phyloP scores from a whole-genome alignment of 345 rosid genomes.

The Cardamine chenopodiifolia region DNA sequence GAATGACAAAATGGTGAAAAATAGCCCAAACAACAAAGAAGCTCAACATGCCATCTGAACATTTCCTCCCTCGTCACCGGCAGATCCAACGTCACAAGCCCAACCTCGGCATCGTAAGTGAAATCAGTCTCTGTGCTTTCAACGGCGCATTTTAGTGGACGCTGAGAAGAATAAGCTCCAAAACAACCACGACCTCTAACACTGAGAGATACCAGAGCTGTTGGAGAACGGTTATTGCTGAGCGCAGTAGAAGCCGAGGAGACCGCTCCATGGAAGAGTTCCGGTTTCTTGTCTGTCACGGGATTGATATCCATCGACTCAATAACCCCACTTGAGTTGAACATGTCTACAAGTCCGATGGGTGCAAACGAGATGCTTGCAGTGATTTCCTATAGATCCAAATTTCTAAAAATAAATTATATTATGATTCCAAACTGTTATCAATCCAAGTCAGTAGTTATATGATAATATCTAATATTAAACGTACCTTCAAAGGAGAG shows the following conservation, averaged over 20 bases:
- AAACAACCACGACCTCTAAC: slow-evolving; percentile 80
- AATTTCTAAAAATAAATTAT: background rate
- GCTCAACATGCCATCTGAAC: slow-evolving; percentile 79
- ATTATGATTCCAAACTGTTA: background rate
- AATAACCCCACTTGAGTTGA: slow-evolving; percentile 78
- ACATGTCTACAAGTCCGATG: slow-evolving; percentile 87
- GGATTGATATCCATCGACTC: slow-evolving; percentile 54
- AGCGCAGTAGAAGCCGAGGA: slow-evolving; percentile 49
- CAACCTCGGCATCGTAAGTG: slow-evolving; percentile 53
- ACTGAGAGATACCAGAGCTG: slow-evolving; percentile 54
- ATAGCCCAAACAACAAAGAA: background rate
- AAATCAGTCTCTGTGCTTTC: slow-evolving; percentile 57
- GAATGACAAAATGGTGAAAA: slow-evolving; percentile 10
- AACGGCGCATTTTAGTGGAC: slow-evolving; percentile 67
- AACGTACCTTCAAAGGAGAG: slow-evolving; percentile 69
- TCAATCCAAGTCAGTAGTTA: background rate
- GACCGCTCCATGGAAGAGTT: slow-evolving; percentile 58
- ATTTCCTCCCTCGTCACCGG: slow-evolving; percentile 71
- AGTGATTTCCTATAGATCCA: slow-evolving; percentile 62
- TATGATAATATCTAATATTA: background rate
- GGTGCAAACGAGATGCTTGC: slow-evolving; percentile 73
- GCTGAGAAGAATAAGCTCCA: slow-evolving; percentile 74
- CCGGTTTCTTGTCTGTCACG: slow-evolving; percentile 46
- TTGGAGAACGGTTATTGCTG: slow-evolving; percentile 50
- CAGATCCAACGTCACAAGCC: slow-evolving; percentile 61